Base-by-base conservation (phyloP, 164 flowering plant genomes). In the Aristolochia contorta region DNA sequence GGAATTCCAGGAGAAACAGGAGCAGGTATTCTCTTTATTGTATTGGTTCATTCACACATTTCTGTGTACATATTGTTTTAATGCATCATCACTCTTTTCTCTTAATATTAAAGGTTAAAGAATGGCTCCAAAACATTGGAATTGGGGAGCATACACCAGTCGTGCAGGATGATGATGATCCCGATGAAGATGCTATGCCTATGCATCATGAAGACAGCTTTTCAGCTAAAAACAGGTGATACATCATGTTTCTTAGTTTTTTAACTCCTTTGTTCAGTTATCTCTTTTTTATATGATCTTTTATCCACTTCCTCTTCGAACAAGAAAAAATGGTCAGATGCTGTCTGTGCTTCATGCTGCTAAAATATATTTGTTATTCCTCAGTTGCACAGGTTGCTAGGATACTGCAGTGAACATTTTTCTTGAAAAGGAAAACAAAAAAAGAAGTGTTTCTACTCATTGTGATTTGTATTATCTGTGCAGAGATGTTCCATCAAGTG, bases 401-500 rank as follows among this genome's bases (percentile, higher is more conserved):
- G 12, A 37, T 37, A 37, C 43, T 37, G 43, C 10, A 37, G 43
- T 37, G 43, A 37, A 37, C 43, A 37, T 37, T 37, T 37, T 37
- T 37, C 12, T 37, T 37, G 43, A 37, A 37, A 37, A 37, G 43
- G 7, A 10, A 37, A 37, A n/a, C n/a, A 37, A 10, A 1, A 6
- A 8, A 37, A 4, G 1, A 37, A 37, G 43, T 77, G 75, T 60
- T 67, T 64, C 61, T 69, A 24, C 58, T 71, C 77, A 65, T 71
- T 75, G 73, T 59, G 65, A 71, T 63, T 60, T 71, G 63, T 65
- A 2, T 65, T 68, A 16, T 56, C 41, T 74, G 71, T 77, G 68
- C 84, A 94, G 99, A 80, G 86, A 94, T 84, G 93, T 94, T 71
- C 99, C 99, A 21, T 91, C 97, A 14, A 94, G 83, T 69, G 97